Conservation (phyloP, 192 early-diverging fungal species). For the Backusella circina region DNA sequence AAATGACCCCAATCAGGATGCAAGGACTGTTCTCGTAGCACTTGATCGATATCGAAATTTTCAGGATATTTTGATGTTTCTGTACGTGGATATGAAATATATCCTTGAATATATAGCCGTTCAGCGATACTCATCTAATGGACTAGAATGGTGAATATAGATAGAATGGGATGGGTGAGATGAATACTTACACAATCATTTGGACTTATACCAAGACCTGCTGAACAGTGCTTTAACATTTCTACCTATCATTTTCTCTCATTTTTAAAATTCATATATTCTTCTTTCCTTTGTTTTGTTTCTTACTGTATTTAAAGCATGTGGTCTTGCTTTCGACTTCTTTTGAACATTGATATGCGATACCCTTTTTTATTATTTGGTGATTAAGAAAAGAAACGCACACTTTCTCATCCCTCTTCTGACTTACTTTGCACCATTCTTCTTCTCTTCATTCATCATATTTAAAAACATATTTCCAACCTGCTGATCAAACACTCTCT, state of each 20-base stretch:
- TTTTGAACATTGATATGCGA: conserved; percentile 13
- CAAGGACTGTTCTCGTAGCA: conserved; percentile 32
- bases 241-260: conserved; percentile 28
- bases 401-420: background rate
- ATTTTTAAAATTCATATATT: background rate
- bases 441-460: conserved; percentile 23
- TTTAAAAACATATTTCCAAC: conserved; percentile 31
- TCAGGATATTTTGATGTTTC: conserved; percentile 45
- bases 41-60: conserved; percentile 42
- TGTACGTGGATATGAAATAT: conserved; percentile 52
- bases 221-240: conserved; percentile 45
- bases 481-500: conserved; percentile 42
- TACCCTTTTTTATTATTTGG: background rate
- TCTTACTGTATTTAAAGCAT: conserved; percentile 33
- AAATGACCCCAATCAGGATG: conserved; percentile 38
- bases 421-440: conserved; percentile 39
- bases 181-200: conserved; percentile 36
- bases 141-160: background rate
- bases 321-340: conserved; percentile 23
- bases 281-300: background rate
- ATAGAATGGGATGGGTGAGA: background rate
- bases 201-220: conserved; percentile 44
- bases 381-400: background rate
- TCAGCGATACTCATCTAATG: conserved; percentile 44
- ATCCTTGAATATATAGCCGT: conserved; percentile 47